A percentile compares a stretch with the other conserved stretches of the same genome.
These are phyloP conservation scores for Aspergillus eucalypticola DNA, from an alignment of 2,329 filamentous ascomycete genomes.

Conservation along the genomic window DNA sequence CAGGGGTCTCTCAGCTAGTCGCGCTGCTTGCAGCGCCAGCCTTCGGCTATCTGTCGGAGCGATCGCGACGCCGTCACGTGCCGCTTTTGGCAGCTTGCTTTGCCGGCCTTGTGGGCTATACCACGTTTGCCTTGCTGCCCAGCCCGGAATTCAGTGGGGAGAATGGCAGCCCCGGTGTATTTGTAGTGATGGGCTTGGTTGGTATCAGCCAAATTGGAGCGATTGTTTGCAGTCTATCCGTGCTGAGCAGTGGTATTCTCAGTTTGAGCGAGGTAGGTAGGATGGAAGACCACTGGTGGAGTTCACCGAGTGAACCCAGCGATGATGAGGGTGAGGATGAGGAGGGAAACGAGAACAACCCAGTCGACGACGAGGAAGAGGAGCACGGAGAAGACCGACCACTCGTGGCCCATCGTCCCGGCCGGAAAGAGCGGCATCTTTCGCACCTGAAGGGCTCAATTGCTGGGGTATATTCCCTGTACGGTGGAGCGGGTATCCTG, in stretches of 20 bases:
- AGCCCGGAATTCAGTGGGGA: constrained; percentile 74
- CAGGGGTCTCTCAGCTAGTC: constrained; percentile 82
- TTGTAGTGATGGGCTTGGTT: constrained; percentile 75
- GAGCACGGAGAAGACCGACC: constrained; percentile 30
- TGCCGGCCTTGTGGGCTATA: constrained; percentile 76
- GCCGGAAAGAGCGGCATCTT: constrained; percentile 35
- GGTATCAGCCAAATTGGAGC: constrained; percentile 94
- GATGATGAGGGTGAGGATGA: constrained; percentile 8
- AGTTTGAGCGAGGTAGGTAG: constrained; percentile 25
- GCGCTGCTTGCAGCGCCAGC: constrained; percentile 81
- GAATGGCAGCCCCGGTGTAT: constrained; percentile 68
- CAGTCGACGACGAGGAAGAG: constrained; percentile 9
- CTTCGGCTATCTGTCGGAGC: constrained; percentile 82
- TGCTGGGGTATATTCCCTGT: constrained; percentile 89
- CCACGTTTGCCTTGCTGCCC: constrained; percentile 69
- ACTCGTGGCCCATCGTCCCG: constrained; percentile 26
- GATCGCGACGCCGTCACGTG: constrained; percentile 65
- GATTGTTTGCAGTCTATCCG: constrained; percentile 92
- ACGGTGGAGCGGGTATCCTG: constrained; percentile 85
- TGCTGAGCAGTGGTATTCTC: constrained; percentile 79
- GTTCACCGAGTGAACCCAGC: not conserved
- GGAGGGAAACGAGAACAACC: constrained; percentile 2
- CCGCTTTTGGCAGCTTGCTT: constrained; percentile 72
- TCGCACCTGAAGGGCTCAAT: constrained; percentile 85
- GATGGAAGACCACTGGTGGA: not conserved